Evolutionary conservation across 2,329 filamentous ascomycete genomes (phyloP), one percentile per base, ranked within the genome.

Genomic region (Clarireedia homoeocarpa): DNA sequence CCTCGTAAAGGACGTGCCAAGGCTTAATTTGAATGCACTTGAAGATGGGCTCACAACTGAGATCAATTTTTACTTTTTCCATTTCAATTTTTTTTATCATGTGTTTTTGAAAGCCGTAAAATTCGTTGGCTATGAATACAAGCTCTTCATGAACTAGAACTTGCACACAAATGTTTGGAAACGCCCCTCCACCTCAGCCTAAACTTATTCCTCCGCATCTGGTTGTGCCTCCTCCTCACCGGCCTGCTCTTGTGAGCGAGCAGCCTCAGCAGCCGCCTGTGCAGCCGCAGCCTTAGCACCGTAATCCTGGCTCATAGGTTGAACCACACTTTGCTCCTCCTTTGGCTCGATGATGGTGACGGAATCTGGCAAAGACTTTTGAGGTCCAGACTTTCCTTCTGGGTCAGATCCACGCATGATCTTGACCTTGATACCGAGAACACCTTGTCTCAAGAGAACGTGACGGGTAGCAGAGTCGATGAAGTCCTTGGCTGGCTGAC

Each of bases 361-460:
- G 75, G 91, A 90, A 77, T 99, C 94, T 69, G 94, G 94, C 66
- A 99, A 89, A 67, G 91, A 86, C 86, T 97, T 96, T 80, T 91
- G 89, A 71, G 92, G 91, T 69, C 94, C 91, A 71, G 90, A 85
- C 87, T 99, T 99, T 86, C 94, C 94, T 80, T 97, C 91, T 75
- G 94, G 94, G 82, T 99, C 94, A 70, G 90, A 94, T 74, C 94
- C 94, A 76, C 95, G 91, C 94, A 99, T 99, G 82, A 99, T 99
- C 91, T 99, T 99, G 79, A 99, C 94, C 86, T 99, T 99, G 83
- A 99, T 99, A 81, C 94, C 94, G 67, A 99, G 83, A 67, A 99
- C 94, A 89, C 94, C 94, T 84, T 99, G 94, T 80, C 95, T 89
- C 77, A 99, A 91, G 68, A 99, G 91, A 71, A 99, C 94, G 89